These are phyloP conservation scores for Ustilago shanxiensis DNA, from an alignment of 1,284 basidiomycete genomes.

Conservation along the genomic window DNA sequence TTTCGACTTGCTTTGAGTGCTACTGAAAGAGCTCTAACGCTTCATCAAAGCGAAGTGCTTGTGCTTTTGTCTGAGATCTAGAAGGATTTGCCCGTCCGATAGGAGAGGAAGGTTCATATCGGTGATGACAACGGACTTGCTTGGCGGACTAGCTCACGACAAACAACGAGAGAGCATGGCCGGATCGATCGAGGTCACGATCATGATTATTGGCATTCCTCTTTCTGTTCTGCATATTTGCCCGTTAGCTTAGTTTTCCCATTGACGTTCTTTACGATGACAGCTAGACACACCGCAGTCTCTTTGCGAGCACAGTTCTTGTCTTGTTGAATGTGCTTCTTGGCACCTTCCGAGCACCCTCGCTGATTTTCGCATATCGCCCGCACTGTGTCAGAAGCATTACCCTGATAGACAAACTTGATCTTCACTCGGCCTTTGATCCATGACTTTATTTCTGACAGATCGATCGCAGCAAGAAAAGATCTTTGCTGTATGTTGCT, in stretches of 20 bases:
- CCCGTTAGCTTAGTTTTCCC: neutral
- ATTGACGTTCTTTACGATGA: neutral
- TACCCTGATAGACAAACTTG: neutral
- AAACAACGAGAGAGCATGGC: neutral
- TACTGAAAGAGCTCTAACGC: no score
- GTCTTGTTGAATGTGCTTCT: neutral
- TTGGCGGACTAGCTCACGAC: no score
- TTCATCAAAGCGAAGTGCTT: no score
- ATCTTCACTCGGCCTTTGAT: neutral
- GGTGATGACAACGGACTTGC: constrained; percentile 1
- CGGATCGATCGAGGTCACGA: constrained; percentile 7
- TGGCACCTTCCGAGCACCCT: neutral
- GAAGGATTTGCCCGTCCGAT: no score
- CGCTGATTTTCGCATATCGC: no score
- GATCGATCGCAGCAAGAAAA: neutral
- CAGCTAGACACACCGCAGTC: neutral
- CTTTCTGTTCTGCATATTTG: constrained; percentile 5
- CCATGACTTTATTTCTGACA: neutral
- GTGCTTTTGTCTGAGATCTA: no score
- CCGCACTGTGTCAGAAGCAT: no score
- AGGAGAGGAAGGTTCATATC: neutral
- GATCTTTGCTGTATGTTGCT: no score
- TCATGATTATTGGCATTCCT: neutral
- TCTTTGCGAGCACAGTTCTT: no score
- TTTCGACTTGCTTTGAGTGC: neutral